phyloP scores from a whole-genome alignment of 2,329 filamentous ascomycete genomes.

The Paradendryphiella salina region DNA sequence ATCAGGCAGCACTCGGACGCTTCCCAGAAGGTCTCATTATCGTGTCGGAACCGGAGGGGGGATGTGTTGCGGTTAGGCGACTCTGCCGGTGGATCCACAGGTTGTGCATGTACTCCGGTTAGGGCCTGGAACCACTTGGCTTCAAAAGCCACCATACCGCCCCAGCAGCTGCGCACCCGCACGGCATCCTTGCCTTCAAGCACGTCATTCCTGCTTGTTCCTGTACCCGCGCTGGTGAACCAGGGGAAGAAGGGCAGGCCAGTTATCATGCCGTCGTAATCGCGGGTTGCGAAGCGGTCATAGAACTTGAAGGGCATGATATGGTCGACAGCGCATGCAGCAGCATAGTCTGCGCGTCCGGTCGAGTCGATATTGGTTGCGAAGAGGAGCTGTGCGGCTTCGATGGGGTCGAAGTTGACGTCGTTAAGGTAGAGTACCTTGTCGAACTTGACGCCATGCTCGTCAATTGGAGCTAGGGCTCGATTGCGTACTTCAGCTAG shows the following conservation, averaged over 20 bases:
- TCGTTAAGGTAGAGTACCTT: conserved; percentile 68
- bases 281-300: conserved; percentile 73
- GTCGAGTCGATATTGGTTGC: conserved; percentile 59
- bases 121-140: conserved; percentile 60
- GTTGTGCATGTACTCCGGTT: conserved; percentile 25
- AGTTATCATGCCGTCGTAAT: conserved; percentile 64
- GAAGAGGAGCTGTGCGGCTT: conserved; percentile 65
- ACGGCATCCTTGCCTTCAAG: conserved; percentile 65
- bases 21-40: conserved; percentile 52
- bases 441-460: conserved; percentile 59
- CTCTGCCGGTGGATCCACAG: conserved; percentile 2
- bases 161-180: conserved; percentile 74
- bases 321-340: conserved; percentile 73
- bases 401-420: conserved; percentile 63
- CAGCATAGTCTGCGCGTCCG: conserved; percentile 62
- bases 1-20: conserved; percentile 55
- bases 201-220: conserved; percentile 62
- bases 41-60: conserved; percentile 52
- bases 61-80: conserved; percentile 28
- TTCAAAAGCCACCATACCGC: conserved; percentile 72
- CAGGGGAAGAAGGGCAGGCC: conserved; percentile 70
- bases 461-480: conserved; percentile 65
- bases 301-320: conserved; percentile 70
- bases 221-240: conserved; percentile 60
- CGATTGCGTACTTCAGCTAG: conserved; percentile 73